Evolutionary conservation across 805 yeast genomes (phyloP), one percentile per base, ranked within the genome.

Genomic region (Dipodascopsis uninucleata): DNA sequence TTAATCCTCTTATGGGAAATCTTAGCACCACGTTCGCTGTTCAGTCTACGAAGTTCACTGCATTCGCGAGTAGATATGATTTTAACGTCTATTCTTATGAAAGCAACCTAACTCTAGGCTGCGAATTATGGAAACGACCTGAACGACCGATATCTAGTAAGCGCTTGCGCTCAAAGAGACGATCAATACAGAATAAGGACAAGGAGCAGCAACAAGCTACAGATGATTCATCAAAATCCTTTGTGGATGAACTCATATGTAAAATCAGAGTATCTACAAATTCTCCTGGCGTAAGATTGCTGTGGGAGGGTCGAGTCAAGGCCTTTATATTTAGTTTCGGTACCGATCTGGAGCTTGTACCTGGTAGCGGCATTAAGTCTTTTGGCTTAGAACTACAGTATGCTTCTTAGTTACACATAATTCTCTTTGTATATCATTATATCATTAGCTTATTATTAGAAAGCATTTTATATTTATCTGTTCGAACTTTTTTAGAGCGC

Each of bases 21-120:
- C 66, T 93, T 1, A 81, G 95, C 2, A 81, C 95, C 1, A 82
- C 95, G 0, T 93, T 89, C 61, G 78, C 96, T 1, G 86, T 88
- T 26, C 81, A 82, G 58, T 85, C 96, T 0, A 78, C 85, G 1
- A 46, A 56, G 4, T 74, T 77, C 24, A 78, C 90, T 1, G 82
- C 95, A 0, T 81, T 90, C 43, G 78, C 88, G 36, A 84, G 95
- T 4, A 76, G 82, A 46, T 89, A 87, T 59, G 95, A 86, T 59
- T 90, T 93, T 64, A 93, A 93, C 60, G 67, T 87, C 41, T 90
- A 85, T 61, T 90, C 97, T 0, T 89, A 90, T 58, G 84, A 85
- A 53, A 84, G 95, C 41, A 85, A 90, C 61, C 67, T 93, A 38
- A 79, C 90, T 0, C 64, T 93, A 22, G 98, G 98, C 2, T 79